A percentile compares a stretch with the other conserved stretches of the same genome.
These are phyloP conservation scores for Striga hermonthica DNA, from an alignment of 305 asterid species.

Conservation along the genomic window DNA sequence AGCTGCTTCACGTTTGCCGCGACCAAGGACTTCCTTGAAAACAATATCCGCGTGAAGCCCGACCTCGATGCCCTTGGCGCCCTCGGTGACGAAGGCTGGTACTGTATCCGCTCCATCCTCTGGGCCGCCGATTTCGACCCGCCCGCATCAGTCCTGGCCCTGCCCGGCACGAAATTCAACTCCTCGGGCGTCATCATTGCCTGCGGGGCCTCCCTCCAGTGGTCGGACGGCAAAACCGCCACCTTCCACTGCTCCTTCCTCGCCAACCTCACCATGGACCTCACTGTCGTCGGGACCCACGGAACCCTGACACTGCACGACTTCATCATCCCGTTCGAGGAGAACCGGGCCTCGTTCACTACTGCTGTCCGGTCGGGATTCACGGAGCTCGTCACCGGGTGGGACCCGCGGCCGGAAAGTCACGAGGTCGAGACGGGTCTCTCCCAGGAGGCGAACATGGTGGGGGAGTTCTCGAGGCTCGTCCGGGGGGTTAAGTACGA, in stretches of 20 bases:
- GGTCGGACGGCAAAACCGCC: conserved; percentile 69
- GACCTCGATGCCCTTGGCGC: conserved; percentile 89
- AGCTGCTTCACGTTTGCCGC: conserved; percentile 48
- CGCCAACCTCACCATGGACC: conserved; percentile 49
- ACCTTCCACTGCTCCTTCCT: conserved; percentile 53
- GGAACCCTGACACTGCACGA: conserved; percentile 47
- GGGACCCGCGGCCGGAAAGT: conserved; percentile 54
- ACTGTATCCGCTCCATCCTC: conserved; percentile 62
- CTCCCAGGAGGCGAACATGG: conserved; percentile 81
- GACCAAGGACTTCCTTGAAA: conserved; percentile 47
- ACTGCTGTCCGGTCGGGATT: conserved; percentile 45
- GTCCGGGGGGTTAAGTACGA: conserved; percentile 45
- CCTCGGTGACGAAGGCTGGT: conserved; percentile 87
- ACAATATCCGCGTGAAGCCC: conserved; percentile 74
- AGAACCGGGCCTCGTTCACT: conserved; percentile 44
- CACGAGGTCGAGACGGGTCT: conserved; percentile 53
- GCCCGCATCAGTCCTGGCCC: conserved; percentile 60
- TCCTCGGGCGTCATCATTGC: conserved; percentile 54
- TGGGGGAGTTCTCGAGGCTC: conserved; percentile 58
- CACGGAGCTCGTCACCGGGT: conserved; percentile 43
- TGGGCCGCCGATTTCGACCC: conserved; percentile 69
- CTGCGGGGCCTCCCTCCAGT: conserved; percentile 61
- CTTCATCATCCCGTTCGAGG: conserved; percentile 54
- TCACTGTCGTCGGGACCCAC: conserved; percentile 43
- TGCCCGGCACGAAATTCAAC: conserved; percentile 47